Evolutionary conservation across 1,284 basidiomycete species (phyloP).

Genomic region (Entoloma clypeatum): DNA sequence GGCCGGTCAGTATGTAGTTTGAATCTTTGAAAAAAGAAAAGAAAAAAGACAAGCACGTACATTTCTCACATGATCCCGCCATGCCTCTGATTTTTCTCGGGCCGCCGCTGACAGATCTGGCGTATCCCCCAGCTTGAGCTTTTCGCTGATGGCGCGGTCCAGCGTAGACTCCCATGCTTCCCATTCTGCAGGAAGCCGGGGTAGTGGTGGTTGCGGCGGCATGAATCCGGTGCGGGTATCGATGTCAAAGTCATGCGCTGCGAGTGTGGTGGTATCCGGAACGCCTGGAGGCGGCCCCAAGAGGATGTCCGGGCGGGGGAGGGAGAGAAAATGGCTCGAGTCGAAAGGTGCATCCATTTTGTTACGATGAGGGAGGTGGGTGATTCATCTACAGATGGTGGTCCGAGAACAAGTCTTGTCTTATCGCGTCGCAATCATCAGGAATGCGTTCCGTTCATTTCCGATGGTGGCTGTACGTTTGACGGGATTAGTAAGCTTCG

Average conservation of each 20-base stretch:
- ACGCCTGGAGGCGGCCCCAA: constrained; percentile 15
- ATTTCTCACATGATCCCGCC: constrained; percentile 18
- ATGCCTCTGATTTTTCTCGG: constrained; percentile 14
- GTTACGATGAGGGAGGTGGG: neutral
- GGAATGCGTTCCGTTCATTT: constrained; percentile 6
- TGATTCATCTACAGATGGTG: neutral
- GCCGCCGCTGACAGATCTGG: constrained; percentile 15
- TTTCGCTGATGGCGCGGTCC: constrained; percentile 41
- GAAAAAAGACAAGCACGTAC: constrained; percentile 9
- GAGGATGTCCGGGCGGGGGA: constrained; percentile 16
- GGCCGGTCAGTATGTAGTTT: neutral
- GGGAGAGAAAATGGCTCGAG: constrained; percentile 17
- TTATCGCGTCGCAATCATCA: constrained; percentile 1
- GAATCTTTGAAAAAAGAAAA: neutral
- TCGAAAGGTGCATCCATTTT: constrained; percentile 13
- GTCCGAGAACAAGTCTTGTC: neutral
- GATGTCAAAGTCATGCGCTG: constrained; percentile 79
- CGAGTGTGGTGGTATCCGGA: constrained; percentile 20
- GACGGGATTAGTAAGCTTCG: too few relatives aligned
- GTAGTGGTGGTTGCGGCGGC: constrained; percentile 76
- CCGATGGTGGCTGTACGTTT: constrained; percentile 12
- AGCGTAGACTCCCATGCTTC: constrained; percentile 69
- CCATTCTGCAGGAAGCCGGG: constrained; percentile 58
- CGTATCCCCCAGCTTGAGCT: constrained; percentile 19
- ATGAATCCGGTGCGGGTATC: constrained; percentile 92